Percentiles rank a stretch among this genome's conserved stretches.
These are phyloP conservation scores for Fusarium sp. DNA, from an alignment of 2,329 filamentous ascomycete species.

Conservation along the genomic window DNA sequence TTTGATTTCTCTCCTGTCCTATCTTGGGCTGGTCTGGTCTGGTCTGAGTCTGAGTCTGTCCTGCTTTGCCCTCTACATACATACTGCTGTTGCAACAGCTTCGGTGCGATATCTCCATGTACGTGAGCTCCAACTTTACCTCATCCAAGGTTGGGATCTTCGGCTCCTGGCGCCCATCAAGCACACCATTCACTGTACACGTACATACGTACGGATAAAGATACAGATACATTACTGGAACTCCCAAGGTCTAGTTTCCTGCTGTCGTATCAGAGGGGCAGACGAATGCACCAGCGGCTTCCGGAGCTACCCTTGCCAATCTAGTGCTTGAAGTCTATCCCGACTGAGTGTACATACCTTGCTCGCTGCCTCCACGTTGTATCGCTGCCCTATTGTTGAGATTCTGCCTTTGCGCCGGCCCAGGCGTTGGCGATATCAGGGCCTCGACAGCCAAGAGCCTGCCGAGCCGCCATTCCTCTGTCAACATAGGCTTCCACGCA, in stretches of 20 bases:
- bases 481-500: conserved; percentile 11
- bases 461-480: conserved; percentile 7
- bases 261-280: conserved; percentile 24
- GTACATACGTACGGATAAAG: background rate
- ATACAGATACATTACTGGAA: conserved; percentile 9
- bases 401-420: conserved; percentile 25
- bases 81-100: conserved; percentile 4
- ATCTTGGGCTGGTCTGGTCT: background rate
- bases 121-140: conserved; percentile 22
- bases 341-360: conserved; percentile 14
- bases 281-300: conserved; percentile 22
- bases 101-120: conserved; percentile 8
- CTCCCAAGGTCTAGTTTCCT: conserved; percentile 14
- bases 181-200: conserved; percentile 5
- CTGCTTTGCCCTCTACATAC: conserved; percentile 9
- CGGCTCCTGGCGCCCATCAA: conserved; percentile 8
- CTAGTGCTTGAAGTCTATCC: conserved; percentile 27
- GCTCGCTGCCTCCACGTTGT: conserved; percentile 31
- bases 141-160: conserved; percentile 6
- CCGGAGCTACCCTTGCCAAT: conserved; percentile 28
- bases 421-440: conserved; percentile 22
- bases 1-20: conserved; percentile 7
- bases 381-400: conserved; percentile 18
- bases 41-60: background rate
- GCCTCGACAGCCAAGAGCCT: conserved; percentile 15